These are phyloP conservation scores for Apocynum venetum DNA, from an alignment of 257 asterid genomes.

Conservation along the genomic window DNA sequence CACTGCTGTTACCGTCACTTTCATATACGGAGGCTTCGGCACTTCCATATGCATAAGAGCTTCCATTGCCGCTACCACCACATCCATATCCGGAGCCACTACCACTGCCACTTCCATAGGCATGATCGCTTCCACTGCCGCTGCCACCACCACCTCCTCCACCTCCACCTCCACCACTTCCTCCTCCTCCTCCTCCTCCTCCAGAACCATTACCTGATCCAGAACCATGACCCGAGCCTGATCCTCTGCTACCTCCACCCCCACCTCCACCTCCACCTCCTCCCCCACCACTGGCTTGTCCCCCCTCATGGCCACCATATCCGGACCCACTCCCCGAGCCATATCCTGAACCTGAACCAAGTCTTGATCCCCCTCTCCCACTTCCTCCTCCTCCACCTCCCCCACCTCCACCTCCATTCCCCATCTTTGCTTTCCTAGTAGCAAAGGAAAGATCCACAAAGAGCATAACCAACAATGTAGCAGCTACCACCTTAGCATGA, in stretches of 20 bases:
- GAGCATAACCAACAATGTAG: conserved; percentile 37
- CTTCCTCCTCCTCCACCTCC: conserved; percentile 20
- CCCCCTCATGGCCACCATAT: conserved; percentile 13
- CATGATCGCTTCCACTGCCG: conserved; percentile 33
- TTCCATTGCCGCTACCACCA: no score
- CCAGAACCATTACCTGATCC: conserved; percentile 45
- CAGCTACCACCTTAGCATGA: conserved; percentile 29
- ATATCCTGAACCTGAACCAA: conserved; percentile 17
- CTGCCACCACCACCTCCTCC: conserved; percentile 25
- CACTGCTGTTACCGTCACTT: no score
- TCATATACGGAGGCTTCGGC: no score
- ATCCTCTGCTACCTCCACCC: conserved; percentile 14
- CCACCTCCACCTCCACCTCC: conserved; percentile 23
- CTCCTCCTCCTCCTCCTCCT: conserved; percentile 14
- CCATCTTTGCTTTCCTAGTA: conserved; percentile 38
- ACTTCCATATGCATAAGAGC: no score
- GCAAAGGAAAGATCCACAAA: conserved; percentile 47
- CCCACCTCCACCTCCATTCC: conserved; percentile 17
- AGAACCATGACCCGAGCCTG: conserved; percentile 28
- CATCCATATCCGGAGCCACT: conserved; percentile 29
- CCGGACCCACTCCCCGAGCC: conserved; percentile 26
- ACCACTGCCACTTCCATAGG: conserved; percentile 28
- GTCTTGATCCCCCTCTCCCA: conserved; percentile 17
- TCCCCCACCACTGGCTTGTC: conserved; percentile 2
- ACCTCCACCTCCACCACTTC: conserved; percentile 21